Evolutionary conservation across 2,329 filamentous ascomycete species (phyloP).

Genomic region (Cordyceps farinosa): DNA sequence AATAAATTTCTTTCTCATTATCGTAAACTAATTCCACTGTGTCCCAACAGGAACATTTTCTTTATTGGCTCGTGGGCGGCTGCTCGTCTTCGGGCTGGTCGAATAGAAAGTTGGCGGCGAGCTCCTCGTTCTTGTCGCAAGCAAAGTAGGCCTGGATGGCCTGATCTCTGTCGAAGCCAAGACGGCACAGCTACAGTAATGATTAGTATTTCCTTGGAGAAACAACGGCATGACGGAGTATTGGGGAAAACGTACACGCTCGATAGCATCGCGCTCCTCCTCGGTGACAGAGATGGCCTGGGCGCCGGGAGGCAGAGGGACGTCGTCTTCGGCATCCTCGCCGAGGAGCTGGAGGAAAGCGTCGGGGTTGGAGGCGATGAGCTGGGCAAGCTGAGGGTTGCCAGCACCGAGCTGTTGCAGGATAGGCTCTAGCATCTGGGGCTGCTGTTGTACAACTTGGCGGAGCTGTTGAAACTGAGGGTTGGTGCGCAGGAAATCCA

Average conservation of each 20-base stretch:
- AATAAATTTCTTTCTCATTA: constrained; percentile 15
- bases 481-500: constrained; percentile 93
- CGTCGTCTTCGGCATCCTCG: constrained; percentile 82
- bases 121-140: constrained; percentile 98
- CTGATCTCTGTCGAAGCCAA: constrained; percentile 88
- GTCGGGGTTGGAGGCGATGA: constrained; percentile 88
- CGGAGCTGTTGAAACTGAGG: constrained; percentile 97
- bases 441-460: constrained; percentile 95
- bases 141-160: constrained; percentile 99
- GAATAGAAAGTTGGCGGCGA: constrained; percentile 96
- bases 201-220: background rate
- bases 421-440: constrained; percentile 97
- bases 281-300: constrained; percentile 90
- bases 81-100: constrained; percentile 90
- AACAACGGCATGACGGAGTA: background rate
- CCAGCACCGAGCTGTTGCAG: constrained; percentile 92
- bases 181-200: constrained; percentile 68
- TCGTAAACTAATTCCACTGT: constrained; percentile 10
- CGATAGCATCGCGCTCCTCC: constrained; percentile 95
- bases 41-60: background rate
- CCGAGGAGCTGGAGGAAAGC: constrained; percentile 88
- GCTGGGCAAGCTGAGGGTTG: constrained; percentile 88
- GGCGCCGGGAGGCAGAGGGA: constrained; percentile 78
- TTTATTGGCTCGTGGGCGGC: constrained; percentile 41
- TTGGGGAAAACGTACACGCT: constrained; percentile 60